Percentiles rank a stretch among this genome's conserved stretches.
phyloP scores from a whole-genome alignment of 306 rosid genomes.

The Rosa lucieae region DNA sequence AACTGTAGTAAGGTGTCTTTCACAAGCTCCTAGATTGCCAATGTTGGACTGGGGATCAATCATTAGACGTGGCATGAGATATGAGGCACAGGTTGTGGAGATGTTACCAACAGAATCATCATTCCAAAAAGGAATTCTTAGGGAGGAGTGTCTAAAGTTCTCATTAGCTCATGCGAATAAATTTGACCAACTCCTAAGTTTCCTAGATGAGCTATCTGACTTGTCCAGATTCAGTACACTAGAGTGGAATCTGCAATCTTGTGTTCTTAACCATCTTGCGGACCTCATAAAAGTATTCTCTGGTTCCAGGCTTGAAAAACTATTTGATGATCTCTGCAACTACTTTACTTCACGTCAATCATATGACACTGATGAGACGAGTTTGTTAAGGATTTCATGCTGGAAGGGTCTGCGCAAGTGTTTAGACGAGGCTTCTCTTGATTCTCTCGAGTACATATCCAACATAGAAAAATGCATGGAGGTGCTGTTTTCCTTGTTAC shows the following conservation, averaged over 20 bases:
- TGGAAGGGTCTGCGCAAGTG: conserved; percentile 89
- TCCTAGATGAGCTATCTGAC: conserved; percentile 89
- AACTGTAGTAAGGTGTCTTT: conserved; percentile 74
- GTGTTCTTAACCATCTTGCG: conserved; percentile 67
- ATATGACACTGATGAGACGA: conserved; percentile 37
- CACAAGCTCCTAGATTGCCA: conserved; percentile 92
- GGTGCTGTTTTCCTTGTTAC: conserved; percentile 75
- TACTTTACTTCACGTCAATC: conserved; percentile 45
- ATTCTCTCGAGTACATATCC: conserved; percentile 53
- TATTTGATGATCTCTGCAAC: conserved; percentile 56
- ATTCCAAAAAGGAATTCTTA: conserved; percentile 51
- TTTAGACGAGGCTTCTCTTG: conserved; percentile 67
- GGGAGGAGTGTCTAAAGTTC: conserved; percentile 74
- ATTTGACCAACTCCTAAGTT: conserved; percentile 67
- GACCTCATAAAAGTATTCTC: conserved; percentile 74
- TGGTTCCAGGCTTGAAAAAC: conserved; percentile 72
- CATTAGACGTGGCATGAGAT: conserved; percentile 86
- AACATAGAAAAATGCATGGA: conserved; percentile 75
- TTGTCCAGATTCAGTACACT: conserved; percentile 75
- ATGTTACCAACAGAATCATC: conserved; percentile 37
- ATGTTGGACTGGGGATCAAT: conserved; percentile 82
- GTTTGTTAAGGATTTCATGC: conserved; percentile 56
- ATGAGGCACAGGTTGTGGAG: conserved; percentile 52
- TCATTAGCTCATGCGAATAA: conserved; percentile 84
- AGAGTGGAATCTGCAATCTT: conserved; percentile 67